Conservation (phyloP, 768 basidiomycete genomes). For the Boletus huronensis region DNA sequence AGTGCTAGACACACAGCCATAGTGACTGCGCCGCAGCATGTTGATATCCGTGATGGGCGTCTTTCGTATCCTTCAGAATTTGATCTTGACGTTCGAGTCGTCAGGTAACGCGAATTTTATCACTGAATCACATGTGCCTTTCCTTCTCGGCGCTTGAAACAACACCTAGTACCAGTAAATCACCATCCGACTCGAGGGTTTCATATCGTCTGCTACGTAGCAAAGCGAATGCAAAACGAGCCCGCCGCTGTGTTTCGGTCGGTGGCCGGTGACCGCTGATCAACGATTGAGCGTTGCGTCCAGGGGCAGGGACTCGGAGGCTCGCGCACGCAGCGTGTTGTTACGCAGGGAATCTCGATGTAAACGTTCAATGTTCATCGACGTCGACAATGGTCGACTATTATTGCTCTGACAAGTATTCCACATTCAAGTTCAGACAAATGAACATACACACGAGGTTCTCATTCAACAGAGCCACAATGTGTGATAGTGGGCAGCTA, state of each 20-base stretch:
- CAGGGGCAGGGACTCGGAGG: too few species aligned
- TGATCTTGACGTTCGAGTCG: not conserved
- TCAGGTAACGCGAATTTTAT: not conserved
- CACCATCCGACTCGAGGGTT: not conserved
- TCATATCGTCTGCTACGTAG: not conserved
- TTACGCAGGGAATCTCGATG: too few species aligned
- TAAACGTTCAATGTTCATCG: not conserved
- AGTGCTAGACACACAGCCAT: too few species aligned
- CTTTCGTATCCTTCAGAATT: not conserved
- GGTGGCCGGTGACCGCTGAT: not conserved
- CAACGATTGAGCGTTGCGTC: not conserved
- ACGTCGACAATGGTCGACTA: not conserved
- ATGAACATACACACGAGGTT: not conserved
- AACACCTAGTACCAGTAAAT: not conserved
- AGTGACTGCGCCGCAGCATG: not conserved
- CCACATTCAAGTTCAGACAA: not conserved
- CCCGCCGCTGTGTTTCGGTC: not conserved
- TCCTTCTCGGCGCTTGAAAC: not conserved
- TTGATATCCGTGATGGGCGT: not conserved
- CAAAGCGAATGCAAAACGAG: not conserved
- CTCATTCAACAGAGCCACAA: conserved; percentile 7
- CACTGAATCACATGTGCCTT: not conserved
- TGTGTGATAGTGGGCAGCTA: not conserved
- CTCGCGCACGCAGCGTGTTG: not conserved
- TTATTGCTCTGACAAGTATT: too few species aligned